Percentiles rank a stretch among this genome's conserved stretches.
These are phyloP conservation scores for Dioszegia hungarica DNA, from an alignment of 768 basidiomycete genomes.

Conservation along the genomic window DNA sequence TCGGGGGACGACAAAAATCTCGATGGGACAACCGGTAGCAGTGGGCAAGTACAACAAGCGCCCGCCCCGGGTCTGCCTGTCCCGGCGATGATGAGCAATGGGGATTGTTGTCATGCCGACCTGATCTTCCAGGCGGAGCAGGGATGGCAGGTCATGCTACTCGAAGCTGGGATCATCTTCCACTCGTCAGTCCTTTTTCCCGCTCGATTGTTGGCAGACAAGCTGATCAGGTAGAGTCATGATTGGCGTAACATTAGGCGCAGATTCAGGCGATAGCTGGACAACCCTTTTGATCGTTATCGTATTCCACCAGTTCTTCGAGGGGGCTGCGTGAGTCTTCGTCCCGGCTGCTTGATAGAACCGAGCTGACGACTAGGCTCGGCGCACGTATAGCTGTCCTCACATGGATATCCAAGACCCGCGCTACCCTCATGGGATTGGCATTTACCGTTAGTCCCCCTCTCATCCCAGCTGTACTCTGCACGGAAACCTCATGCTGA, in stretches of 20 bases:
- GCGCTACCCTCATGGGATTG: slow-evolving; percentile 29
- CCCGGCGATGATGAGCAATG: slow-evolving; percentile 1
- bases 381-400: slow-evolving; percentile 43
- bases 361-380: slow-evolving; percentile 2
- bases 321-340: slow-evolving; percentile 12
- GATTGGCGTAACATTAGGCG: slow-evolving; percentile 46
- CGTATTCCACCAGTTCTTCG: slow-evolving; percentile 43
- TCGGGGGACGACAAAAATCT: background rate
- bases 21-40: background rate
- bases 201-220: background rate
- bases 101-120: slow-evolving; percentile 15
- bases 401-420: slow-evolving; percentile 18
- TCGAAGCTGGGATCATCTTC: slow-evolving; percentile 45
- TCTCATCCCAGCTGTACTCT: background rate
- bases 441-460: slow-evolving; percentile 34
- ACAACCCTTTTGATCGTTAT: slow-evolving; percentile 44
- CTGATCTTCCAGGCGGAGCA: slow-evolving; percentile 25
- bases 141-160: slow-evolving; percentile 40
- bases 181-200: slow-evolving; percentile 32
- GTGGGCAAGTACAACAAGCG: background rate
- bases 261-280: slow-evolving; percentile 40
- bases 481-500: no score
- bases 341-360: background rate
- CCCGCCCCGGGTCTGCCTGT: background rate
- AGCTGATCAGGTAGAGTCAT: slow-evolving; percentile 43